Evolutionary conservation across 805 yeast species (phyloP).

Genomic region (Candida ficus): DNA sequence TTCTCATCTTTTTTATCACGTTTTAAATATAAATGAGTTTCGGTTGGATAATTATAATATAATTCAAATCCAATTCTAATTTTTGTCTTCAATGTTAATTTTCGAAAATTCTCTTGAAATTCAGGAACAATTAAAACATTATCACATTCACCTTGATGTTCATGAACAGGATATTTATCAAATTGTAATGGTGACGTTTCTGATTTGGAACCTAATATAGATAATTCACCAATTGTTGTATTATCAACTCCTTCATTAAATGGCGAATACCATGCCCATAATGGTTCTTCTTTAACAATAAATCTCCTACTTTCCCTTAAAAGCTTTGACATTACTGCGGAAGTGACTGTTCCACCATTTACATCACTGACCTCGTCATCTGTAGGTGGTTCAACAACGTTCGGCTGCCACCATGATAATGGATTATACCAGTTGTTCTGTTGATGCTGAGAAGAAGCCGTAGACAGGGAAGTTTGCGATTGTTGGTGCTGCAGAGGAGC

Average conservation of each 20-base stretch:
- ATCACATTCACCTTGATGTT: background rate
- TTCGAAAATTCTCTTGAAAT: constrained; percentile 20
- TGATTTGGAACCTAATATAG: constrained; percentile 19
- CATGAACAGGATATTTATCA: constrained; percentile 14
- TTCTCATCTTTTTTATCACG: constrained; percentile 7
- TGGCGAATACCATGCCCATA: constrained; percentile 25
- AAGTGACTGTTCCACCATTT: background rate
- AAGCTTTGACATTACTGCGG: constrained; percentile 8
- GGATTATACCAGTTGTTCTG: constrained; percentile 4
- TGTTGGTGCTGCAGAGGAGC: background rate
- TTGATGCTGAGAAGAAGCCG: background rate
- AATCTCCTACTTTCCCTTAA: constrained; percentile 18
- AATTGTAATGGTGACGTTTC: constrained; percentile 19
- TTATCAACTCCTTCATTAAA: background rate
- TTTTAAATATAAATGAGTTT: constrained; percentile 32
- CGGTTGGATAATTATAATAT: constrained; percentile 33
- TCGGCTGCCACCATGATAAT: constrained; percentile 2
- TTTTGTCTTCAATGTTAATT: constrained; percentile 29
- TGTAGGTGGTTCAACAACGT: background rate
- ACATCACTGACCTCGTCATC: background rate
- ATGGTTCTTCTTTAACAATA: constrained; percentile 13
- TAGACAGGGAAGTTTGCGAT: background rate
- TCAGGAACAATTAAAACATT: background rate
- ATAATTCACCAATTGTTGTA: constrained; percentile 17
- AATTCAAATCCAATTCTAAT: constrained; percentile 30